phyloP scores from a whole-genome alignment of 2,329 filamentous ascomycete species.

The Neoascochyta sp. region DNA sequence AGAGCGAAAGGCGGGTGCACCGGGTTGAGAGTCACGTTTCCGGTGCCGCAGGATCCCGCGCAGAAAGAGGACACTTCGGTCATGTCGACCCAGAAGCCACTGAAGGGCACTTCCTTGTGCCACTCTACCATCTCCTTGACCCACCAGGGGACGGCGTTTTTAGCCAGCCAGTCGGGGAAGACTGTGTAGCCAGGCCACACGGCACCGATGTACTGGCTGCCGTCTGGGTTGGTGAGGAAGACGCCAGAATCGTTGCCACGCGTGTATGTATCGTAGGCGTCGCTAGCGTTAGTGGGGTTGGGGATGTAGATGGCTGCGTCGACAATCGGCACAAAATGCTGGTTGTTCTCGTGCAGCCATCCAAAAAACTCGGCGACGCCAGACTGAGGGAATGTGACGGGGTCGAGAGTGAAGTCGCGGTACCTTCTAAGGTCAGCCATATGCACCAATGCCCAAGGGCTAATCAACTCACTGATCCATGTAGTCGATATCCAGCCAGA shows the following conservation, averaged over 20 bases:
- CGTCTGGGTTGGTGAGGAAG: constrained; percentile 54
- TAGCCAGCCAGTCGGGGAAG: constrained; percentile 59
- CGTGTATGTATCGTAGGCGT: constrained; percentile 52
- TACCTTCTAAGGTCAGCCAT: no score
- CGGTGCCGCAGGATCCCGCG: constrained; percentile 66
- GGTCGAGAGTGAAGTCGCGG: constrained; percentile 58
- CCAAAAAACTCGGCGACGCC: constrained; percentile 52
- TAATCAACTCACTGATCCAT: no score
- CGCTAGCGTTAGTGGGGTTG: constrained; percentile 64
- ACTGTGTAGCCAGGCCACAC: constrained; percentile 60
- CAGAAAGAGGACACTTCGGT: constrained; percentile 62
- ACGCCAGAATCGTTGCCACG: constrained; percentile 48
- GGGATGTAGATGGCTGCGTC: constrained; percentile 67
- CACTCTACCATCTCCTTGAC: constrained; percentile 51
- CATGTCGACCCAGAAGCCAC: constrained; percentile 61
- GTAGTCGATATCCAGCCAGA: constrained; percentile 47
- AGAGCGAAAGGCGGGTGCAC: constrained; percentile 63
- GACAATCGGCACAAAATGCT: constrained; percentile 60
- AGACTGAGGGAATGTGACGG: constrained; percentile 48
- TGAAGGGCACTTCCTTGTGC: constrained; percentile 52
- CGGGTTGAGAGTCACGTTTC: constrained; percentile 63
- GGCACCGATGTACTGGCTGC: constrained; percentile 53
- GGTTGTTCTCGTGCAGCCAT: constrained; percentile 51
- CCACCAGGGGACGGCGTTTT: constrained; percentile 59
- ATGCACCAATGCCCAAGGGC: no score